Percentiles rank a stretch among this genome's conserved stretches.
phyloP scores from a whole-genome alignment of 768 basidiomycete genomes.

The Suillus occidentalis region DNA sequence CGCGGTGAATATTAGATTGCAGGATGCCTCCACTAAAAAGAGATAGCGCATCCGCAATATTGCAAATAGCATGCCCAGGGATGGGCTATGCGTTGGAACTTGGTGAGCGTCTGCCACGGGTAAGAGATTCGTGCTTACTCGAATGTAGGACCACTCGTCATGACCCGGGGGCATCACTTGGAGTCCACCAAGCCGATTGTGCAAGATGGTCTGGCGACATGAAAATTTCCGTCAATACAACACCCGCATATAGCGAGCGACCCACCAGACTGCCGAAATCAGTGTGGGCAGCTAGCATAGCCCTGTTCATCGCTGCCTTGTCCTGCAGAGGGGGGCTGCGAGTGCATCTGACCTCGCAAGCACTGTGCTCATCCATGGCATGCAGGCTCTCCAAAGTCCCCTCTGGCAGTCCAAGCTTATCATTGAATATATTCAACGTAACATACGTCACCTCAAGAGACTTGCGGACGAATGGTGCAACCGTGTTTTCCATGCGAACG shows the following conservation, averaged over 20 bases:
- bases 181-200: slow-evolving; percentile 68
- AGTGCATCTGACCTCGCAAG: slow-evolving; percentile 58
- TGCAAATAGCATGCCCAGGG: slow-evolving; percentile 58
- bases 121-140: slow-evolving; percentile 34
- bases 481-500: slow-evolving; percentile 46
- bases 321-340: slow-evolving; percentile 43
- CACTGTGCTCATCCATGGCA: slow-evolving; percentile 44
- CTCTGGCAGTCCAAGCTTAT: slow-evolving; percentile 50
- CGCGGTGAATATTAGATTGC: slow-evolving; percentile 63
- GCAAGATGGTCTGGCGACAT: slow-evolving; percentile 54
- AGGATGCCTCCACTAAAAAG: slow-evolving; percentile 66
- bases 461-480: slow-evolving; percentile 58
- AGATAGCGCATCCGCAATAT: slow-evolving; percentile 60
- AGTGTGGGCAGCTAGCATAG: slow-evolving; percentile 65
- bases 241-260: background rate
- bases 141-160: slow-evolving; percentile 67
- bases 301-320: slow-evolving; percentile 29
- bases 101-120: background rate
- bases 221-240: background rate
- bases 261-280: slow-evolving; percentile 73
- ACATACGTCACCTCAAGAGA: slow-evolving; percentile 56
- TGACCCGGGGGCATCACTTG: slow-evolving; percentile 65
- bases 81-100: slow-evolving; percentile 44
- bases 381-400: slow-evolving; percentile 49
- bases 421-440: slow-evolving; percentile 56